Evolutionary conservation across 192 early-diverging fungal genomes (phyloP), one percentile per base, ranked within the genome.

Genomic region (Umbelopsis vinacea): DNA sequence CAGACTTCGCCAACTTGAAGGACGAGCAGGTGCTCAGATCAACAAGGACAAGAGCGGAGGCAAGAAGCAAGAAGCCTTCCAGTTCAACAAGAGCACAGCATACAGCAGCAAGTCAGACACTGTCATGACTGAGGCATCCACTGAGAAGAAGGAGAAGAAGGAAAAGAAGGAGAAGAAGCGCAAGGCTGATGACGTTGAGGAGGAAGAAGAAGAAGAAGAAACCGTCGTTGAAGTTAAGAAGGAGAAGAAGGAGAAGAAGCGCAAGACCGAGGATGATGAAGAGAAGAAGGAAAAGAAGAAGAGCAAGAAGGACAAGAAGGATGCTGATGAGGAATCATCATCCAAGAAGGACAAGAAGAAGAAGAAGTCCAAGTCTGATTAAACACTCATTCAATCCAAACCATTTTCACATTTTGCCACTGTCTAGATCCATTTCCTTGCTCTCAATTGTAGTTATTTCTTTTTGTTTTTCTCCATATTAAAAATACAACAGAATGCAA

Each of bases 1-100:
- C 55, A 86, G 96, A 35, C 86, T 98, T 77, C 83, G 94, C 66
- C 92, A 95, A 84, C 86, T 98, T 52, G 96, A 98, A 86, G 92
- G 92, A 50, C 92, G 83, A 77, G 88, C 83, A 63, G 89, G 87
- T 24, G 86, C 86, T 60, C 83, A 83, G 71, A 87, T 89, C 24
- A 89, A 88, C 71, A 92, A 92, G 81, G 88, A 84, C 70, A 91
- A 90, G 33, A 86, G 87, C 53, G 82, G 82, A 48, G 83, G 81
- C 72, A 91, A 89, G 72, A 81, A 77, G 66, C 86, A 86, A 67
- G 80, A 88, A 81, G 91, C 91, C 77, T 87, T 86, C 79, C 84
- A 91, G 74, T 86, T 80, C 37, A 83, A 82, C 55, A 81, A 83
- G 37, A 70, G 78, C 21, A 75, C 77, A 12, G 80, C 81, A 69